Evolutionary conservation across 1,284 basidiomycete species (phyloP), one percentile per base, ranked within the genome.

Genomic region (Mycosarcoma mackinlayi): DNA sequence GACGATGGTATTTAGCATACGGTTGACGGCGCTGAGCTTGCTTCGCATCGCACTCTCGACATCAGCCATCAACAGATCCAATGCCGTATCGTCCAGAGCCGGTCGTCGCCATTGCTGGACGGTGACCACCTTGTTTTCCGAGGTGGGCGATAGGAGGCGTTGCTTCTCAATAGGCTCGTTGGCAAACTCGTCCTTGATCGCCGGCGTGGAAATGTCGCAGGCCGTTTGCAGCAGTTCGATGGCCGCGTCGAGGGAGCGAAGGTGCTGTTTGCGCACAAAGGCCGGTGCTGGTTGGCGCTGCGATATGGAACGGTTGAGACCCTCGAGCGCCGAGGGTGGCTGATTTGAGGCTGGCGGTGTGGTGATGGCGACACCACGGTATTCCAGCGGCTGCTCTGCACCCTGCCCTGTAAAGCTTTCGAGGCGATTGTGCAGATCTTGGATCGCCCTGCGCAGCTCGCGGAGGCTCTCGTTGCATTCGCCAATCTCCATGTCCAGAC

Each of bases 1-100:
- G 62, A 93, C 87, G 73, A 99, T 96, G 23, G 94, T 98, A 82
- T 97, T 98, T 84, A 96, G 92, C 90, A 98, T 91, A 38, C 96
- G 90, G 60, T 94, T 92, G 44, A 98, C 92, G 65, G 91, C 93
- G 84, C 94, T 94, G 66, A 94, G 88, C 86, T 99, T 99, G 83
- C 92, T 89, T 33, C 92, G 87, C 86, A 96, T 91, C 33, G 95
- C 88, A 33, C 90, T 88, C 75, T 94, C 92, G 8, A 90, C 90
- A 79, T 98, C 94, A 60, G 89, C 88, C 52, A 91, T 87, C 28
- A 99, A 87, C 73, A 92, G 88, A 6, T 88, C 86, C 50, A 98
- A 85, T 0, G 93, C 94, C 0, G 88, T 85, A 79, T 98, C 96
- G 59, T 93, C 72, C 16, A 71, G 25, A 4, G 50, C 59, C 0